Evolutionary conservation across 208 protist species (phyloP), one percentile per base, ranked within the genome.

Genomic region (Endotrypanum monterogeii): DNA sequence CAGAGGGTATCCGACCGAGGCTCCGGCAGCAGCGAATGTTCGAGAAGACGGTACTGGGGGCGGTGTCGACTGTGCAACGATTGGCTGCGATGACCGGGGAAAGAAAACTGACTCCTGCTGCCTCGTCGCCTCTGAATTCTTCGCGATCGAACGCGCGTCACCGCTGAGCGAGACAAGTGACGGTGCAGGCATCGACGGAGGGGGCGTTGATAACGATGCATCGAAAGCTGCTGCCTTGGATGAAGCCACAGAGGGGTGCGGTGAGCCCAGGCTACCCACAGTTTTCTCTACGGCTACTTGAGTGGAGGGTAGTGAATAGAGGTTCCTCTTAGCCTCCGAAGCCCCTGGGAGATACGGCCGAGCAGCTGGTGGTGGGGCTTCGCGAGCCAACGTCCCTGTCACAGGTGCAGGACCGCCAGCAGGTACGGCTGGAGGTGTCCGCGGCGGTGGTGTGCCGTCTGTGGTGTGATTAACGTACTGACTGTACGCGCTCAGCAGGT

Each of bases 401-500:
- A 18, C 25, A 48, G 63, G 63, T 56, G 73, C 35, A 37, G 37
- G 51, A n/a, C 30, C 25, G 60, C 63, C 12, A 57, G 35, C 25
- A 25, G 52, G 44, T 48, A 1, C n/a, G 6, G 65, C n/a, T 48
- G 71, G 4, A 44, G 71, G n/a, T n/a, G n/a, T n/a, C n/a, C n/a
- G 37, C 18, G 71, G 66, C 50, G 50, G 66, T 32, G 32, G 48
- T 50, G 9, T 70, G 18, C 18, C 7, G 18, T 9, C 30, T 48
- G 25, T 18, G 51, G 63, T 46, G 23, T 62, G 48, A 30, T 72
- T 80, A 3, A 65, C 25, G 54, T 80, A 76, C 62, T 80, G 69
- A 25, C 54, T 66, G 70, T 80, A 80, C 20, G 51, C 70, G 32
- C 70, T 75, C 52, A 75, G 28, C 76, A 75, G 16, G 65, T 72